Percentiles rank a stretch among this genome's conserved stretches.
phyloP scores from a whole-genome alignment of 345 rosid genomes.

The Salix arbutifolia region DNA sequence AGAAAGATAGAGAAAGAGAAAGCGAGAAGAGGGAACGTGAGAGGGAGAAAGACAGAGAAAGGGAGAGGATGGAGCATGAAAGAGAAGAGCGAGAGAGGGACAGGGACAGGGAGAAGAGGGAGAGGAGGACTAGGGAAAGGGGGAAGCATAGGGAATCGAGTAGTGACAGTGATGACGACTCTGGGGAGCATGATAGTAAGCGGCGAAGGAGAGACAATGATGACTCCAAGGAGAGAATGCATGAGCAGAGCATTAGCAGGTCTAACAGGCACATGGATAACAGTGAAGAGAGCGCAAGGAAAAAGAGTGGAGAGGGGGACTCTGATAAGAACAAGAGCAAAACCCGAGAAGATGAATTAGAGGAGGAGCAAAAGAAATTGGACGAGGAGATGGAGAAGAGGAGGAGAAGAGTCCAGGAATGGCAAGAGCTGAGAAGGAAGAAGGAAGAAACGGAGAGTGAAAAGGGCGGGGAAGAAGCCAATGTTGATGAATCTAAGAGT shows the following conservation, averaged over 20 bases:
- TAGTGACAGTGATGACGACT: slow-evolving; percentile 50
- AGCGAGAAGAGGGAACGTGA: slow-evolving; percentile 9
- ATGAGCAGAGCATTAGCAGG: slow-evolving; percentile 52
- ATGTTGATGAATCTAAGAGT: slow-evolving; percentile 47
- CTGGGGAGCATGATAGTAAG: slow-evolving; percentile 47
- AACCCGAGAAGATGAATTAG: slow-evolving; percentile 74
- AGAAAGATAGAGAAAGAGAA: neutral
- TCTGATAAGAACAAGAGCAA: slow-evolving; percentile 48
- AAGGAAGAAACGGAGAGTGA: slow-evolving; percentile 74
- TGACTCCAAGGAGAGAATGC: slow-evolving; percentile 57
- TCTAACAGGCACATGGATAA: slow-evolving; percentile 52
- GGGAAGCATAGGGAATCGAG: slow-evolving; percentile 52
- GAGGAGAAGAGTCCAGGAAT: slow-evolving; percentile 93
- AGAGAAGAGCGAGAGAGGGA: slow-evolving; percentile 17
- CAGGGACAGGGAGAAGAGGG: slow-evolving; percentile 49
- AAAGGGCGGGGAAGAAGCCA: slow-evolving; percentile 49
- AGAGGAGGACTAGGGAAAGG: slow-evolving; percentile 51
- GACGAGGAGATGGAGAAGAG: slow-evolving; percentile 88
- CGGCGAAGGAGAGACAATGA: slow-evolving; percentile 53
- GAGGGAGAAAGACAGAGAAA: slow-evolving; percentile 11
- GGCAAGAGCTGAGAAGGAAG: slow-evolving; percentile 91
- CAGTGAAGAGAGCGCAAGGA: slow-evolving; percentile 53
- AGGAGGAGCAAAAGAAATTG: slow-evolving; percentile 71
- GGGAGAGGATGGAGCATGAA: neutral
- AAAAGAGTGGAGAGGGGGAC: slow-evolving; percentile 47